These are phyloP conservation scores for Zopfia rhizophila DNA, from an alignment of 2,329 filamentous ascomycete species.

Conservation along the genomic window DNA sequence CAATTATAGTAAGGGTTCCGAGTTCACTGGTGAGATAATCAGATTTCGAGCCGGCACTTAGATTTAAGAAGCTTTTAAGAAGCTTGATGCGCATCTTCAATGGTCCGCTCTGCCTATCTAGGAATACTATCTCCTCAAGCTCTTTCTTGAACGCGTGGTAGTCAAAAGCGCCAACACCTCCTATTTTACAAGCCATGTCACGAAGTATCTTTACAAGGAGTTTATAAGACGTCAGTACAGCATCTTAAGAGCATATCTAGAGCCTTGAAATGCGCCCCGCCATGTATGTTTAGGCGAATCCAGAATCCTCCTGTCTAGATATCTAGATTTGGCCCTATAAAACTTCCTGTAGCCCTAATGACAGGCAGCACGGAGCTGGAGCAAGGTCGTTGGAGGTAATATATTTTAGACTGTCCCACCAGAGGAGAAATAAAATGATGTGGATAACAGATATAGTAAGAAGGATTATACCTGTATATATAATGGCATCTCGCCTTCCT, in stretches of 20 bases:
- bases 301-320: too few relatives aligned
- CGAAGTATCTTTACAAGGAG: slow-evolving; percentile 2
- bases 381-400: too few relatives aligned
- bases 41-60: background rate
- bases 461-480: slow-evolving; percentile 5
- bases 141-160: background rate
- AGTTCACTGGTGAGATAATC: slow-evolving; percentile 28
- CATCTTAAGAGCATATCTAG: background rate
- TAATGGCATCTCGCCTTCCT: background rate
- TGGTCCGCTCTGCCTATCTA: background rate
- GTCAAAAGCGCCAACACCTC: background rate
- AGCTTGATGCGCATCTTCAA: background rate
- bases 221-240: background rate
- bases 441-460: too few relatives aligned
- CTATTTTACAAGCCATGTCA: background rate
- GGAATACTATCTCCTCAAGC: background rate
- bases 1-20: slow-evolving; percentile 70
- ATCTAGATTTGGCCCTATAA: too few relatives aligned
- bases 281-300: too few relatives aligned
- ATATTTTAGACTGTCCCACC: too few relatives aligned
- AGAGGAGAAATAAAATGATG: too few relatives aligned
- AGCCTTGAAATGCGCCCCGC: too few relatives aligned
- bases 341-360: too few relatives aligned
- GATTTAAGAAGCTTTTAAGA: background rate
- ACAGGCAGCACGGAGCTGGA: too few relatives aligned